Evolutionary conservation across 805 yeast genomes (phyloP), one percentile per base, ranked within the genome.

Genomic region (Wickerhamiella cacticola): DNA sequence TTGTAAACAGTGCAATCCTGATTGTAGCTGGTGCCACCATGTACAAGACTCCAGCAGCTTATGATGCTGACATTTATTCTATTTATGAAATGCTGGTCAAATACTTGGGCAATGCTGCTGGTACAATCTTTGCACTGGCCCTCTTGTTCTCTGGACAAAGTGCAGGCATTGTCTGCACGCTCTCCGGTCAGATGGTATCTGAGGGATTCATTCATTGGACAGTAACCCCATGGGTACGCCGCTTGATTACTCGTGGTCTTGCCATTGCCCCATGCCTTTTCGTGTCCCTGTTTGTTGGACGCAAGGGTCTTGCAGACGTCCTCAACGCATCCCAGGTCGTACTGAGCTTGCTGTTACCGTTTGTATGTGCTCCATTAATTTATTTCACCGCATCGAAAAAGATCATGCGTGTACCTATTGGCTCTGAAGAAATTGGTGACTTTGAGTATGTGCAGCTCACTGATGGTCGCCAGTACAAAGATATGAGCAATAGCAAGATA

Each of bases 11-110:
- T 8, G 85, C 96, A 3, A 87, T 88, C 57, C 71, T 87, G 49
- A 84, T 87, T 48, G 94, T 88, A 2, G 92, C 96, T 1, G 96
- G 95, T 26, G 82, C 96, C 0, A 83, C 95, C 1, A 68, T 88
- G 53, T 79, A 67, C 46, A 78, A 72, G 6, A 72, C 78, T 46
- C 78, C 78, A 23, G 80, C 73, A 48, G 77, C 82, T 3, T 80
- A 74, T 49, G 80, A 75, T 56, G 95, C 95, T 0, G 96, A 87
- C 61, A 69, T 87, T 52, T 76, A 80, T 62, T 79, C 94, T 13
- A 82, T 87, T 51, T 84, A 87, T 60, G 73, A 79, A 49, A 68
- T 87, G 63, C 71, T 87, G 23, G 70, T 77, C 4, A 67, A 70
- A 25, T 83, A 82, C 57, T 70, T 87, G 34, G 82, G 94, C 1